Base-by-base conservation (phyloP, 2,329 filamentous ascomycete species). In the Penicillium decumbens region DNA sequence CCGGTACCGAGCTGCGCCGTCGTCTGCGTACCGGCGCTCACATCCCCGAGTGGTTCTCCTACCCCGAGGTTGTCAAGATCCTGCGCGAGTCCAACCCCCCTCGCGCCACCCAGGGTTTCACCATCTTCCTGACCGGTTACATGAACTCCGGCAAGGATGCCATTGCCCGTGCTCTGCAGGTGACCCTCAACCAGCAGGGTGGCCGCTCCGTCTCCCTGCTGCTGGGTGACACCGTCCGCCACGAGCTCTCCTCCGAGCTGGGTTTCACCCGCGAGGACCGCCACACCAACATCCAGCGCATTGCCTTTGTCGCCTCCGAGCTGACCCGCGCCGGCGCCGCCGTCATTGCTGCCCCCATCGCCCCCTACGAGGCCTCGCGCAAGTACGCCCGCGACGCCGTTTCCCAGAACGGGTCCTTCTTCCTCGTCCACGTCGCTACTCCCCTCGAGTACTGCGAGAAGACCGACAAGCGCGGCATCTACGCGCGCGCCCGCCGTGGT, bases 31-130 rank as follows among this genome's bases (percentile, higher is more conserved):
- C 87, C 53, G 93, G 93, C 62, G 88, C 88, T 64, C 89, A 95
- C 63, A 98, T 98, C 64, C 93, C 93, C 62, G 90, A 95, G 75
- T 98, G 93, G 93, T 98, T 98, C 82, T 97, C 93, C 28, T 98
- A 98, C 80, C 92, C 93, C 55, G 93, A 98, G 78, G 93, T 98
- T 62, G 93, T 98, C 75, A 85, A 84, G 73, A 93, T 97, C 43
- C 86, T 98, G 55, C 86, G 93, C 65, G 91, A 98, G 78, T 95
- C 92, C 62, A 93, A 97, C 79, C 93, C 92, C 43, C 84, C 95
- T 44, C 88, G 93, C 60, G 85, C 83, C 64, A 82, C 86, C 67
- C 95, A 98, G 79, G 93, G 93, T 57, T 98, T 98, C 82, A 97
- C 93, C 56, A 82, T 98, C 74, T 96, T 98, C 84, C 80, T 98